Evolutionary conservation across 495 filamentous ascomycete species (phyloP), one percentile per base, ranked within the genome.

Genomic region (Penicillium chermesinum): DNA sequence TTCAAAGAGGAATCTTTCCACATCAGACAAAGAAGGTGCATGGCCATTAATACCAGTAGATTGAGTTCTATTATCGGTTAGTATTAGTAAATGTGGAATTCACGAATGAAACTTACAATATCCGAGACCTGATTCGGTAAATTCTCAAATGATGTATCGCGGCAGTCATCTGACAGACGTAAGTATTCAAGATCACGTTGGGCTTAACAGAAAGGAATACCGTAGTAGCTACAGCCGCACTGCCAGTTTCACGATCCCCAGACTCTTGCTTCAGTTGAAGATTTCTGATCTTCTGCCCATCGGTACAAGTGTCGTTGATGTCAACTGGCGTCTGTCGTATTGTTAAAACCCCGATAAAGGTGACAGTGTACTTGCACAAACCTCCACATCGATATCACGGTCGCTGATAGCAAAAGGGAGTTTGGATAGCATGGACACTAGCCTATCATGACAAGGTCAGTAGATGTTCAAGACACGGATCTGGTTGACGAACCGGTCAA

Each of bases 331-430:
- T 15, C 49, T 46, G 13, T 13, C 33, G 1, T 6, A 14, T 40
- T 3, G 22, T 52, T 20, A 51, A 32, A 20, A 37, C 15, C 15
- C 13, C 22, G 1, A 10, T 10, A 9, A 35, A 3, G 12, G 7
- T 40, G 27, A 5, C 9, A 15, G 12, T 2, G 17, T 16, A 15
- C 20, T 1, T 1, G 33, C 13, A 37, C 5, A 4, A 7, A 52
- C 49, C 49, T 52, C 49, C 2, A 35, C 27, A 41, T 52, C 49
- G n/a, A 52, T 46, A 17, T 52, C 49, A 3, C 35, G 34, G 37
- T 52, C 49, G 20, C 49, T 46, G 38, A 52, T 52, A 25, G 42
- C 49, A 30, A 52, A 52, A 19, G 49, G 49, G 4, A 52, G 49
- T 32, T 52, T 52, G 6, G 35, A 36, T 25, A 44, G 35, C 36